Base-by-base conservation (phyloP, 495 filamentous ascomycete species). In the Penicillium malachiteum region DNA sequence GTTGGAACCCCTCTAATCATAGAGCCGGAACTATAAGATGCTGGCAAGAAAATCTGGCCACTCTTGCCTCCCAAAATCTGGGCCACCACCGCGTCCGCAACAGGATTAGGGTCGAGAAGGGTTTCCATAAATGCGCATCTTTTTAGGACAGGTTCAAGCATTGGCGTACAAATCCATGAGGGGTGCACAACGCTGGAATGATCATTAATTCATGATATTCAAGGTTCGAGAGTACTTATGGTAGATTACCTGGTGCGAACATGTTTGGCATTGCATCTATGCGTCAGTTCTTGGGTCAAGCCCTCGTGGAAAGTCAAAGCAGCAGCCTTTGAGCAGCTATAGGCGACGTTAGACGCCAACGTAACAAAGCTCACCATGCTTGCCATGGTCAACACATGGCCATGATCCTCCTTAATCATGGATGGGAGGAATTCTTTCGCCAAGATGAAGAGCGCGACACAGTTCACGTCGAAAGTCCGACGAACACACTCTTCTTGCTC, bases 241-340 rank as follows among this genome's bases (percentile, higher is more conserved):
- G 16, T 2, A 26, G 46, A 40, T 37, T 12, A 66, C 63, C 54
- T 61, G 5, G 84, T 86, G 16, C 84, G 66, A 17, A 87, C 81
- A 40, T 68, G 76, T 1, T 75, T 73, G 6, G 85, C 84, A 8
- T 78, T 77, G 64, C 86, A 84, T 12, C 65, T 55, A 7, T 75
- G 78, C 38, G 61, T 64, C 18, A 88, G 62, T 64, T 87, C 85
- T 3, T 81, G 76, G 5, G 78, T 60, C 13, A 88, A 62, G 0
- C 84, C 84, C 64, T 88, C 83, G 67, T 87, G 84, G 63, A 87
- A 85, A n/a, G 75, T 59, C 17, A 80, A 56, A 1, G 81, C 76
- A 1, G 83, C 84, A 1, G 86, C 79, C 70, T 88, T 88, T 41
- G 75, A 75, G 48, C 75, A 76, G 21, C 79, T 74, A 9, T 71